Conservation (phyloP, 108 stramenopile species). For the Fragilariopsis cylindrus region DNA sequence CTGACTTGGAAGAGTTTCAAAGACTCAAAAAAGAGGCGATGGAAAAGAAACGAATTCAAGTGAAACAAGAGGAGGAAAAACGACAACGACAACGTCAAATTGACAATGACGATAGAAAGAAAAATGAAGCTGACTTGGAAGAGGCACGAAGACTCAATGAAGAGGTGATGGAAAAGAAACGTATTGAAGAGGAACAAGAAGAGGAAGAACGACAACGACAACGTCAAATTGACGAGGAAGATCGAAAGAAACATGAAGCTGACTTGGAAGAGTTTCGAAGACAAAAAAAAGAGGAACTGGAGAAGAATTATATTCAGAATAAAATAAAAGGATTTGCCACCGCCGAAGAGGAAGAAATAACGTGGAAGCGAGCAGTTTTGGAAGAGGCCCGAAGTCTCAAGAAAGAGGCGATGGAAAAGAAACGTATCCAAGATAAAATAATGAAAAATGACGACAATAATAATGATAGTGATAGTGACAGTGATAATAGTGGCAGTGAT, state of each 20-base stretch:
- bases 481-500: background rate
- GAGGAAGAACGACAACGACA: background rate
- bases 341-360: background rate
- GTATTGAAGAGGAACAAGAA: conserved; percentile 11
- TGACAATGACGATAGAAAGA: background rate
- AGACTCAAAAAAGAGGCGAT: conserved; percentile 1
- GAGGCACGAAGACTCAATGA: conserved; percentile 13
- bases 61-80: background rate
- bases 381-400: conserved; percentile 14
- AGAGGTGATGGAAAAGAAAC: conserved; percentile 2
- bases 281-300: no score
- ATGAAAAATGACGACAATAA: background rate
- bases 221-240: background rate
- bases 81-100: background rate
- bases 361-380: conserved; percentile 11
- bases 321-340: no score
- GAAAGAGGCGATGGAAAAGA: background rate
- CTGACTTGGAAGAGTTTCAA: background rate
- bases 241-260: background rate
- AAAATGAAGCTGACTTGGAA: conserved; percentile 1
- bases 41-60: background rate
- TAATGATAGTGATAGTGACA: background rate
- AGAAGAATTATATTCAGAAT: no score
- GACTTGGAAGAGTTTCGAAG: background rate
- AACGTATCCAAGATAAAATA: conserved; percentile 1